These are phyloP conservation scores for Termitomyces sp. DNA, from an alignment of 768 basidiomycete species.

Conservation along the genomic window DNA sequence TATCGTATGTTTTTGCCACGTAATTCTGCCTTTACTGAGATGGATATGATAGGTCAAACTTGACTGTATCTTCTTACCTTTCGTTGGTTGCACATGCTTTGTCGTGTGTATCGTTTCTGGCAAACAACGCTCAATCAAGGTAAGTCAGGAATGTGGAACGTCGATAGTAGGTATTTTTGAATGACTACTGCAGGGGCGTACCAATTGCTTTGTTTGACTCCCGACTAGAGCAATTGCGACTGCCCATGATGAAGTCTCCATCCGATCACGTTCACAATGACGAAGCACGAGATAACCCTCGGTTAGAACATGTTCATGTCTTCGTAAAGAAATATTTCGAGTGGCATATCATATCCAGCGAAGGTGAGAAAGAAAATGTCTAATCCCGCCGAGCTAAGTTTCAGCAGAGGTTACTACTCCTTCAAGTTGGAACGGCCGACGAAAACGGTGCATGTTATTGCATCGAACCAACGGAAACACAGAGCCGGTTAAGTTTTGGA, in stretches of 20 bases:
- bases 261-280: slow-evolving; percentile 3
- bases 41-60: slow-evolving; percentile 1
- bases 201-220: slow-evolving; percentile 59
- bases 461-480: not conserved
- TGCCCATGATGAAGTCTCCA: slow-evolving; percentile 38
- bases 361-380: slow-evolving; percentile 25
- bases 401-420: not conserved
- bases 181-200: slow-evolving; percentile 7
- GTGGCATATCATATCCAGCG: slow-evolving; percentile 36
- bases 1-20: slow-evolving; percentile 3
- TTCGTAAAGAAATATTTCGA: slow-evolving; percentile 54
- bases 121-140: not conserved
- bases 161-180: not conserved
- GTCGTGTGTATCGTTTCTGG: slow-evolving; percentile 15
- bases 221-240: slow-evolving; percentile 39
- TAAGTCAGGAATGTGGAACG: not conserved
- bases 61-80: slow-evolving; percentile 23
- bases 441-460: slow-evolving; percentile 7
- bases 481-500: slow-evolving; percentile 3
- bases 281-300: slow-evolving; percentile 1
- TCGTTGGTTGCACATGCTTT: slow-evolving; percentile 14
- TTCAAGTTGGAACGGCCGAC: not conserved
- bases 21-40: not conserved
- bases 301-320: slow-evolving; percentile 29
- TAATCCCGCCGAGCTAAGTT: not conserved